phyloP scores from a whole-genome alignment of 179 eudicot species.

The Spergularia azorica region DNA sequence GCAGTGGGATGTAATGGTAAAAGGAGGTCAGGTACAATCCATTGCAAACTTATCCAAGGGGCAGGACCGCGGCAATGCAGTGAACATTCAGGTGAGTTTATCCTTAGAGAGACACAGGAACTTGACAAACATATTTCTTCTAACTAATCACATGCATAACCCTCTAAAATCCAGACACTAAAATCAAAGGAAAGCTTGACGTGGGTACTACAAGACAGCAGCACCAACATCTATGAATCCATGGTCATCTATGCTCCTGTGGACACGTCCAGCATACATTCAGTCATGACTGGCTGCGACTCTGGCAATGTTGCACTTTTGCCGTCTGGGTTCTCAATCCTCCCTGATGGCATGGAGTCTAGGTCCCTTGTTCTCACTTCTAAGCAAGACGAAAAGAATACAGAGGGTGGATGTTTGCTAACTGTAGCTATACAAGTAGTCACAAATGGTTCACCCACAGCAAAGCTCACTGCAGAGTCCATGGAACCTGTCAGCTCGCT shows the following conservation, averaged over 20 bases:
- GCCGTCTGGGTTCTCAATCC: constrained; percentile 89
- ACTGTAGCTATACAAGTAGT: constrained; percentile 78
- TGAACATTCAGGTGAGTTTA: constrained; percentile 70
- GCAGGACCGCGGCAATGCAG: constrained; percentile 86
- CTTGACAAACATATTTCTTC: neutral
- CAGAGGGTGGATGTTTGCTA: constrained; percentile 81
- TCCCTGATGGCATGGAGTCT: constrained; percentile 80
- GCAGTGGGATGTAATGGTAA: constrained; percentile 89
- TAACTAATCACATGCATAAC: neutral
- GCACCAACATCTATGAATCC: constrained; percentile 80
- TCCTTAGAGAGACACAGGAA: neutral
- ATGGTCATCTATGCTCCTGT: constrained; percentile 75
- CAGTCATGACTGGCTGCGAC: constrained; percentile 89
- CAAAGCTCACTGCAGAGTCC: constrained; percentile 58
- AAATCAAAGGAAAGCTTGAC: constrained; percentile 53
- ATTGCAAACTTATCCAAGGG: constrained; percentile 87
- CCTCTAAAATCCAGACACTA: constrained; percentile 46
- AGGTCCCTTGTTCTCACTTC: constrained; percentile 78
- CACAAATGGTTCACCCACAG: constrained; percentile 59
- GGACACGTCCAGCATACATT: constrained; percentile 65
- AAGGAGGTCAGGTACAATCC: constrained; percentile 60
- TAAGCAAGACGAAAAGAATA: constrained; percentile 56
- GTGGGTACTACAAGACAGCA: constrained; percentile 85
- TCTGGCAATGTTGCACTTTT: constrained; percentile 67
- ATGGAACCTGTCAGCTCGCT: constrained; percentile 71